Conservation (phyloP, 1,284 basidiomycete species). For the Agaricales sp. region DNA sequence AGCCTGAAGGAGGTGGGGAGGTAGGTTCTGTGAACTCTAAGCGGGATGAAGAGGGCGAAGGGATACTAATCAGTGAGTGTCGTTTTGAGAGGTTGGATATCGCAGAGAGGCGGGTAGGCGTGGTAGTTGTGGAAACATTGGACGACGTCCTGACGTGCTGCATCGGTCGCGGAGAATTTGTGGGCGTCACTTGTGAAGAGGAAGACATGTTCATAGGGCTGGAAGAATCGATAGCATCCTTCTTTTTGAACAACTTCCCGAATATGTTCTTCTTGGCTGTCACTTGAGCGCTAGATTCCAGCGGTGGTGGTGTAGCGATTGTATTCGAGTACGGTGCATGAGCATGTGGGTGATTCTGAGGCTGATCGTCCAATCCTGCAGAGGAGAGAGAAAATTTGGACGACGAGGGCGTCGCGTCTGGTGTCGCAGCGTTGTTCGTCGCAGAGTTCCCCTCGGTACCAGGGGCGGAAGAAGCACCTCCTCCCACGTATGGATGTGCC, state of each 20-base stretch:
- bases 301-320: background rate
- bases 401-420: conserved; percentile 21
- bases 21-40: background rate
- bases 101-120: background rate
- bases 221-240: conserved; percentile 9
- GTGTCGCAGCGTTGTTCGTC: conserved; percentile 3
- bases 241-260: conserved; percentile 63
- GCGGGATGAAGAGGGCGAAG: background rate
- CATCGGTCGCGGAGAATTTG: background rate
- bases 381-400: conserved; percentile 29
- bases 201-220: no score
- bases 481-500: background rate
- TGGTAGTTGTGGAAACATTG: background rate
- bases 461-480: no score
- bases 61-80: background rate
- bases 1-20: background rate
- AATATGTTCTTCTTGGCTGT: conserved; percentile 54
- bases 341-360: background rate
- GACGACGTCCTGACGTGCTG: background rate
- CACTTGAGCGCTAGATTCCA: conserved; percentile 17
- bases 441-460: conserved; percentile 4
- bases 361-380: conserved; percentile 6
- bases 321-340: background rate
- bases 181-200: background rate
- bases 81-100: background rate